Evolutionary conservation across 768 basidiomycete species (phyloP).

Genomic region (Multifurca ochricompacta): DNA sequence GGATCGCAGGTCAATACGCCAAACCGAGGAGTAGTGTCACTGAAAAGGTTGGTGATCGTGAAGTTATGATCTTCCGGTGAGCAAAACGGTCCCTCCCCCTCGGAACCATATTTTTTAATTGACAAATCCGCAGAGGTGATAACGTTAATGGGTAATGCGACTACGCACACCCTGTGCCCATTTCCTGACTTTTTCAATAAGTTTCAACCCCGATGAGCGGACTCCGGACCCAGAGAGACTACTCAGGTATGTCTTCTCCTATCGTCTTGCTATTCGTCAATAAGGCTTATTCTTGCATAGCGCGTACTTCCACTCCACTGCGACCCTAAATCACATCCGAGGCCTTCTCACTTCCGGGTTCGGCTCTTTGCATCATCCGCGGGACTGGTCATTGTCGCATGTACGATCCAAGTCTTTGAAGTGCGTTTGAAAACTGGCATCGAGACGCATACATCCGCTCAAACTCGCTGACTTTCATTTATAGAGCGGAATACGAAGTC

Average conservation of each 20-base stretch:
- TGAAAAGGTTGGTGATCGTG: constrained; percentile 66
- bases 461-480: neutral
- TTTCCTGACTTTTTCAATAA: constrained; percentile 24
- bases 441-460: neutral
- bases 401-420: constrained; percentile 75
- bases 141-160: constrained; percentile 80
- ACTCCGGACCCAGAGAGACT: constrained; percentile 87
- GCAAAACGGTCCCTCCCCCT: too few species aligned
- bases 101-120: neutral
- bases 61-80: constrained; percentile 80
- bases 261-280: neutral
- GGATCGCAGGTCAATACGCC: constrained; percentile 95
- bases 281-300: constrained; percentile 31
- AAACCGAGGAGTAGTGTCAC: constrained; percentile 83
- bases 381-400: constrained; percentile 87
- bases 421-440: constrained; percentile 39
- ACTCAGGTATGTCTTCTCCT: constrained; percentile 44
- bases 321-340: constrained; percentile 90
- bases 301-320: constrained; percentile 93
- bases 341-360: constrained; percentile 87
- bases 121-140: constrained; percentile 66
- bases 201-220: constrained; percentile 67
- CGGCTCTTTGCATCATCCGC: constrained; percentile 84
- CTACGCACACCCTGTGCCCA: neutral
- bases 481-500: constrained; percentile 72